Evolutionary conservation across 805 yeast genomes (phyloP), one percentile per base, ranked within the genome.

Genomic region (Yarrowia porcina): DNA sequence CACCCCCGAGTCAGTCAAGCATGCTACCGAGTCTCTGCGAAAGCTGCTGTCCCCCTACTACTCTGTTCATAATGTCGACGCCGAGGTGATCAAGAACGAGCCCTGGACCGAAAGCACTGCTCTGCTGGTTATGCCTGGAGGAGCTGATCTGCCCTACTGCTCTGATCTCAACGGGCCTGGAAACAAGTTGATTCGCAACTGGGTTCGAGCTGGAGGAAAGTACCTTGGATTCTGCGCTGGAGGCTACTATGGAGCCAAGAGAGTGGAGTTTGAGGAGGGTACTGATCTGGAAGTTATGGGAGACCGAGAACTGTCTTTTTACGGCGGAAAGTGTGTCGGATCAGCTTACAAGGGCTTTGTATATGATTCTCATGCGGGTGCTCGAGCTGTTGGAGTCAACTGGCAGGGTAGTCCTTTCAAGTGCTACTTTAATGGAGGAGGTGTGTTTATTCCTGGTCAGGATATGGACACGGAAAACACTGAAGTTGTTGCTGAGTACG

Each of bases 151-250:
- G 57, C 97, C 97, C 0, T 83, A 87, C 67, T 89, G 96, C 66
- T 77, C 80, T 60, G 83, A 81, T 4, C 80, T 96, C 66, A 85
- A 87, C 69, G 93, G 96, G 0, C 75, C 74, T 1, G 90, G 91
- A 0, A 89, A 87, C 69, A 69, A 75, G 10, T 76, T 79, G 38
- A 89, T 90, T 65, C 73, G 76, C 27, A 83, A 83, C 56, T 90
- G 80, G 67, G 90, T 90, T 1, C 77, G 84, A 30, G 77, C 79
- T 62, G 99, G 98, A 30, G 99, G 99, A 1, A 77, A 79, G 54
- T 90, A 77, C 69, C 73, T 93, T 20, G 99, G 99, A 0, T 83
- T 94, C 66, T 94, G 99, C 75, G 94, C 99, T 10, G 99, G 99
- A 44, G 98, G 89, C 0, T 94, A 94, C 74, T 94, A 83, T 70